Percentiles rank a stretch among this genome's conserved stretches.
Evolutionary conservation across 495 filamentous ascomycete genomes (phyloP).

Genomic region (Annulohypoxylon maeteangense): DNA sequence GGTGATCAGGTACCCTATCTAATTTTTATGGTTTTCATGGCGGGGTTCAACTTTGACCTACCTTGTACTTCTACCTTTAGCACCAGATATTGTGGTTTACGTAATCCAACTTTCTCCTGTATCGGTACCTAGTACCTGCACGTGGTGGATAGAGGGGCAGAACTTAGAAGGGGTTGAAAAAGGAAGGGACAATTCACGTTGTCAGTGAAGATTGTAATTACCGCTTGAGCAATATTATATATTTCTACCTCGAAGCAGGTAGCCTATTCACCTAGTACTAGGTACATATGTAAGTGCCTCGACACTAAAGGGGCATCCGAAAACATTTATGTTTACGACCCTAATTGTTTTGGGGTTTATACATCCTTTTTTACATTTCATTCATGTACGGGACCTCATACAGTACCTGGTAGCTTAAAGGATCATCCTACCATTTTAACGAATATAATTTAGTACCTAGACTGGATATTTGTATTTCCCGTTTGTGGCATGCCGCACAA

Average conservation of each 20-base stretch:
- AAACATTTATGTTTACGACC: background rate
- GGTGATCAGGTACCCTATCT: constrained; percentile 17
- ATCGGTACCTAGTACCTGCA: background rate
- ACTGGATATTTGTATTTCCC: background rate
- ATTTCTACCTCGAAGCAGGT: background rate
- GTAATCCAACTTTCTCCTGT: background rate
- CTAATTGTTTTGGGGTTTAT: background rate
- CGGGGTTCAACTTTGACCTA: constrained; percentile 27
- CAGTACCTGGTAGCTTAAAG: background rate
- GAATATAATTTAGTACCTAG: background rate
- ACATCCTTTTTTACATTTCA: background rate
- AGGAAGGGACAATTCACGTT: background rate
- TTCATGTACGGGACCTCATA: no score
- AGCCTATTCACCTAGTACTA: background rate
- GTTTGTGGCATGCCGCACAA: constrained; percentile 14
- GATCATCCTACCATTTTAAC: background rate
- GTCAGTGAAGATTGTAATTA: background rate
- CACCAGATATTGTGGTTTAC: background rate
- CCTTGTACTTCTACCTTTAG: background rate
- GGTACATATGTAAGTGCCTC: background rate
- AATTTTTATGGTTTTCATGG: constrained; percentile 18
- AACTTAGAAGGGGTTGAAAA: no score
- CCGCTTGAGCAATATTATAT: background rate
- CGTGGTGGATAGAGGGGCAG: background rate
- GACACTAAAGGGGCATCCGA: background rate